Base-by-base conservation (phyloP, 2,329 filamentous ascomycete genomes). In the Hymenoscyphus linearis region DNA sequence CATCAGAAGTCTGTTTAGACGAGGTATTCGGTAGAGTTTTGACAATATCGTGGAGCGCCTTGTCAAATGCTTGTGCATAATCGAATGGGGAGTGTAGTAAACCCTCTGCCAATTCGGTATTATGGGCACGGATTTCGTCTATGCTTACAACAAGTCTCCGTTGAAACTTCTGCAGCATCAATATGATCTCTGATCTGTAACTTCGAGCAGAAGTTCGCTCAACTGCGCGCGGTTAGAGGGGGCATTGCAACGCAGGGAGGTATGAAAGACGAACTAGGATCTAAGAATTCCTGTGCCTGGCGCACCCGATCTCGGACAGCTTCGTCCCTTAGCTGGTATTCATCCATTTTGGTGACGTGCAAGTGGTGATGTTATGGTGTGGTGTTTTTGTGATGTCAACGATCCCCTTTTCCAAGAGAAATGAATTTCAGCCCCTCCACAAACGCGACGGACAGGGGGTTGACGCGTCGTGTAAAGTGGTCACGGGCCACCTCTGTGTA, bases 121-220 rank as follows among this genome's bases (percentile, higher is more conserved):
- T 96, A 77, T 97, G 93, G 66, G 91, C 84, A 74, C 95, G 86
- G 66, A 98, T 90, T 75, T 96, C 91, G 76, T 98, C 93, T 68
- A 98, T 85, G 74, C 88, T 91, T 69, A 93, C 89, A 60, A 83
- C 80, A 35, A 89, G 76, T 59, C 86, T 80, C 63, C 85, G 79
- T 69, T 86, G 80, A 68, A 85, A 84, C 73, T 85, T 87, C 72
- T 88, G 84, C 34, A 89, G 79, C 86, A 89, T 89, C 68, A 86
- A 73, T 65, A 96, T 86, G 72, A 98, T 96, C 72, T 96, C 92
- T 64, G 92, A 87, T 72, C 92, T 86, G 78, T 97, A 97, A 76
- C 91, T 96, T 69, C 83, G 65, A 35, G 59, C 62, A 13, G 64
- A 55, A 50, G 56, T 35, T 13, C 16, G 62, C 66, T 71, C 67